These are phyloP conservation scores for Mariannaea sp. DNA, from an alignment of 2,329 filamentous ascomycete genomes.

Conservation along the genomic window DNA sequence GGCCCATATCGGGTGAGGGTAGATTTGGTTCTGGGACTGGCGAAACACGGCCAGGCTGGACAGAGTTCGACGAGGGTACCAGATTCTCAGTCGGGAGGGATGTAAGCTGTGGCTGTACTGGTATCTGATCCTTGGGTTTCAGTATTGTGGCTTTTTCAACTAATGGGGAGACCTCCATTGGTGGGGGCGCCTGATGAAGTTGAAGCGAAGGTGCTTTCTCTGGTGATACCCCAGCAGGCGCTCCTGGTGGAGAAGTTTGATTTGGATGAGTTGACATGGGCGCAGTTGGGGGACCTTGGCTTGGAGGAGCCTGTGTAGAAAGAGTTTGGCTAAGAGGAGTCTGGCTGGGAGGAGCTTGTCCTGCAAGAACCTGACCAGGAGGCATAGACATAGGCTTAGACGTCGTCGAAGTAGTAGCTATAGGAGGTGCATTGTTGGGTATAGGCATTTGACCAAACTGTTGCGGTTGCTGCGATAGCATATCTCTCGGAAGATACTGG, in stretches of 20 bases:
- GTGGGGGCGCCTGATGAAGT: not conserved
- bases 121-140: not conserved
- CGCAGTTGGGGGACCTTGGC: not conserved
- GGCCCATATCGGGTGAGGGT: constrained; percentile 17
- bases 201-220: not conserved
- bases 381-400: not conserved
- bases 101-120: not conserved
- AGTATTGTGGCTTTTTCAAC: not conserved
- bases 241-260: not conserved
- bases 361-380: not conserved
- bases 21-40: constrained; percentile 24
- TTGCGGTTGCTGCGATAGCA: not conserved
- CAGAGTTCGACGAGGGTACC: not conserved
- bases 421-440: not conserved
- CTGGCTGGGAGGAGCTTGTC: constrained; percentile 5
- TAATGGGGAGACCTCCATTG: not conserved
- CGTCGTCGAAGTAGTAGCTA: not conserved
- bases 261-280: constrained; percentile 1
- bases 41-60: not conserved
- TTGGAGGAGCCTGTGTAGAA: constrained; percentile 5
- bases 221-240: not conserved
- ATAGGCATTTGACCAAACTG: constrained; percentile 2
- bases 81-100: not conserved
- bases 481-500: not conserved
- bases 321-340: not conserved